Evolutionary conservation across 2,329 filamentous ascomycete species (phyloP).

Genomic region (Tolypocladium sp.): DNA sequence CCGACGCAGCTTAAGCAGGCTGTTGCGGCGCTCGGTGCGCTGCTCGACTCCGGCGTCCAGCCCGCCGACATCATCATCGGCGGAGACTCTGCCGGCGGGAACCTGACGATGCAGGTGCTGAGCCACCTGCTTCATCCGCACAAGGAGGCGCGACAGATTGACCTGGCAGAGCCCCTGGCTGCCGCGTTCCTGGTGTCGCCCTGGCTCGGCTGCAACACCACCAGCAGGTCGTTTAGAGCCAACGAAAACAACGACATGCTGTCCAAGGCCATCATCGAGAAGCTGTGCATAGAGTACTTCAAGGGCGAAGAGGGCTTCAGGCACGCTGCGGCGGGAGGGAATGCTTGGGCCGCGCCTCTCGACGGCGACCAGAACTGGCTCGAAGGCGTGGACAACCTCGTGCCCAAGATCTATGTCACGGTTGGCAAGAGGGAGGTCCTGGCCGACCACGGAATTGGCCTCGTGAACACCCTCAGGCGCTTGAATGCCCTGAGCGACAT

Average conservation of each 20-base stretch:
- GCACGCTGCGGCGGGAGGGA: conserved; percentile 1
- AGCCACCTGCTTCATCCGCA: conserved; percentile 22
- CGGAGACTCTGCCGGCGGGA: conserved; percentile 27
- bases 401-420: conserved; percentile 19
- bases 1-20: conserved; percentile 23
- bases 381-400: conserved; percentile 11
- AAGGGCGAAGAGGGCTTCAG: conserved; percentile 5
- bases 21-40: conserved; percentile 17
- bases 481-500: conserved; percentile 13
- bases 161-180: conserved; percentile 14
- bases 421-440: conserved; percentile 21
- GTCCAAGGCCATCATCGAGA: conserved; percentile 6
- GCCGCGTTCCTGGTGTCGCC: conserved; percentile 24
- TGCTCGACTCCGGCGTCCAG: conserved; percentile 18
- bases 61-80: conserved; percentile 23
- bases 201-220: conserved; percentile 14
- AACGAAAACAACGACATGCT: conserved; percentile 25
- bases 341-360: conserved; percentile 17
- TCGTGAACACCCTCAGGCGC: conserved; percentile 13
- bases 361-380: conserved; percentile 19
- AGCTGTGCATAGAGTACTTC: conserved; percentile 4
- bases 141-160: conserved; percentile 10
- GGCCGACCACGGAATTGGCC: conserved; percentile 16
- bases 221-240: conserved; percentile 12
- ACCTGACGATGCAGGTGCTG: conserved; percentile 21